A percentile compares a stretch with the other conserved stretches of the same genome.
Evolutionary conservation across 306 rosid genomes (phyloP).

Genomic region (Phaseolus lunatus): DNA sequence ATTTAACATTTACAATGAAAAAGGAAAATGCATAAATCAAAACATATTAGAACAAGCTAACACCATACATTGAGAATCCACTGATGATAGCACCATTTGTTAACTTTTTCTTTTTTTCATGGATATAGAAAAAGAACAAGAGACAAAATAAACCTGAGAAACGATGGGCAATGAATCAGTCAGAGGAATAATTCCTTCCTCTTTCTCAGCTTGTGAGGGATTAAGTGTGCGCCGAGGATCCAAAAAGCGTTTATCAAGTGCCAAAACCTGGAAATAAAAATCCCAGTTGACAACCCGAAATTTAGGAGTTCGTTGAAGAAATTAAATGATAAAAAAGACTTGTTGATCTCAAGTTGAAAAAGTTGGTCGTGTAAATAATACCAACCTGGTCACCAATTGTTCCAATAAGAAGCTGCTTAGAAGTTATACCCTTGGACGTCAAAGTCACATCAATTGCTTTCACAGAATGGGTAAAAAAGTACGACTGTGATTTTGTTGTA

Average conservation of each 20-base stretch:
- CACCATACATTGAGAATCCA: constrained; percentile 12
- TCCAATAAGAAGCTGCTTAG: constrained; percentile 95
- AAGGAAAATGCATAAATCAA: neutral
- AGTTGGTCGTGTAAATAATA: constrained; percentile 33
- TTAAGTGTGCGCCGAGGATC: constrained; percentile 91
- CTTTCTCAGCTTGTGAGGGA: constrained; percentile 87
- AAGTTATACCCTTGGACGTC: constrained; percentile 94
- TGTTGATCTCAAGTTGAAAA: constrained; percentile 28
- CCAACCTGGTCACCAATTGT: constrained; percentile 95
- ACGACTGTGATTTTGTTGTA: constrained; percentile 79
- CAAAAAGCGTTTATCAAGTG: constrained; percentile 88
- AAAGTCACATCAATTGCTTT: constrained; percentile 88
- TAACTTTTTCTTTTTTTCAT: neutral
- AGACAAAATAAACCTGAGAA: constrained; percentile 69
- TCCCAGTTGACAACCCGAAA: constrained; percentile 9
- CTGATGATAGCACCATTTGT: neutral
- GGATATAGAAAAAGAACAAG: neutral
- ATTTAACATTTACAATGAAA: constrained; percentile 14
- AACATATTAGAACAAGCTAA: neutral
- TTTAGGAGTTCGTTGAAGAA: constrained; percentile 35
- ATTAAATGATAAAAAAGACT: constrained; percentile 32
- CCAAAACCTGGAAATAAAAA: constrained; percentile 70
- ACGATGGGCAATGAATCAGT: constrained; percentile 92
- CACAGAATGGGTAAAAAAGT: constrained; percentile 90
- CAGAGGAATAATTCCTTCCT: constrained; percentile 97